These are phyloP conservation scores for Verticillium nubilum DNA, from an alignment of 2,329 filamentous ascomycete species.

Conservation along the genomic window DNA sequence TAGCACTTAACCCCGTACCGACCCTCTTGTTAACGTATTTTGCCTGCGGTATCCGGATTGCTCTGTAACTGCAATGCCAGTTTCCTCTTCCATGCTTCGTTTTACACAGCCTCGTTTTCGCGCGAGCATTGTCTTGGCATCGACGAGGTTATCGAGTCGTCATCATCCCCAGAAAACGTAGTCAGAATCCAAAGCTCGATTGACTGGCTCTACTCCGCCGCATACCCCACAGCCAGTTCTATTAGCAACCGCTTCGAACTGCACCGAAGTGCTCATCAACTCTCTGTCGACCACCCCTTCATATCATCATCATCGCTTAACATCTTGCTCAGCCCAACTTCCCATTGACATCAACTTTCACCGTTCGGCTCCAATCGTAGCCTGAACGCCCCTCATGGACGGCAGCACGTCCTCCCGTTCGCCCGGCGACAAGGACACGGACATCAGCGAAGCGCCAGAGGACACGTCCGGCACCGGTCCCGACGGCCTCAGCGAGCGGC, in stretches of 20 bases:
- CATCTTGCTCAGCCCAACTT: neutral
- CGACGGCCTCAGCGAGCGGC: neutral
- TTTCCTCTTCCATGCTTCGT: neutral
- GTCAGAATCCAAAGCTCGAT: too few relatives aligned
- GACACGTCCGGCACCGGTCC: neutral
- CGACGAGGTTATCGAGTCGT: neutral
- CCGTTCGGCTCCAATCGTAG: neutral
- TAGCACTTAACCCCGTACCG: neutral
- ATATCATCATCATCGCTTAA: too few relatives aligned
- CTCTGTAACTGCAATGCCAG: neutral
- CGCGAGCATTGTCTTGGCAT: neutral
- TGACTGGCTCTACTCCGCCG: too few relatives aligned
- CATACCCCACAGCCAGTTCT: too few relatives aligned
- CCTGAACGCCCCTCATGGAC: neutral
- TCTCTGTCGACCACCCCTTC: too few relatives aligned
- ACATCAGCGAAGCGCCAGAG: neutral
- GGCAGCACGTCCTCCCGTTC: neutral
- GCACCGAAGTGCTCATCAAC: too few relatives aligned
- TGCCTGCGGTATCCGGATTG: neutral
- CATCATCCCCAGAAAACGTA: neutral
- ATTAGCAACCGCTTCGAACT: too few relatives aligned
- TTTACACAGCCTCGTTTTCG: neutral
- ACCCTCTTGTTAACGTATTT: neutral
- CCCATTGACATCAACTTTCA: neutral
- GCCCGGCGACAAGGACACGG: neutral